Base-by-base conservation (phyloP, 495 filamentous ascomycete genomes). In the Penicillium psychrofluorescens region DNA sequence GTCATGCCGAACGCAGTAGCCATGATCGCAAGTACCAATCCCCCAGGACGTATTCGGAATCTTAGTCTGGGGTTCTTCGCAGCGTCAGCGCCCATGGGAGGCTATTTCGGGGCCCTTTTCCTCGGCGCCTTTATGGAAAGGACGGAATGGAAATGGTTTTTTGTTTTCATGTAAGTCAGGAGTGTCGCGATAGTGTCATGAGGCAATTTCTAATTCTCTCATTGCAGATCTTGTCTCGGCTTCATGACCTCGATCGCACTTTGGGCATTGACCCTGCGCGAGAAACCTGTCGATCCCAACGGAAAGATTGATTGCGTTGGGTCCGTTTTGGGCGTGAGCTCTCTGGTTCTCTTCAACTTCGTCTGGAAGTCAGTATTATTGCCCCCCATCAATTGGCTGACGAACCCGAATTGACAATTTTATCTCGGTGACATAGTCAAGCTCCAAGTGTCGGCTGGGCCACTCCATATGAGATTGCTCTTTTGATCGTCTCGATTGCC, bases 331-430 rank as follows among this genome's bases (percentile, higher is more conserved):
- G 70, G 72, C 0, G 61, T 66, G 1, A 56, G 58, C 10, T 67
- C 61, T 1, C 46, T 77, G 27, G 70, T 78, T 9, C 43, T 76
- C 2, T 78, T 78, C 59, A 79, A 73, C 49, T 68, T 77, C 51
- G 68, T 67, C 15, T 79, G 75, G 74, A 77, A 72, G 72, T 78
- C 56, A 58, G 71, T 55, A 1, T 7, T 16, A 12, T 13, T 8
- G 11, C 11, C 2, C 16, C 16, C n/a, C n/a, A 16, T 16, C 1
- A 16, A 16, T 27, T 8, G 37, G 11, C 36, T 32, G 14, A 29
- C 36, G 15, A 2, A 35, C 28, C 6, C 16, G 31, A 35, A 35
- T 37, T 22, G 15, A 39, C 29, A 37, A n/a, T n/a, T 15, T 14
- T 53, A 16, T 35, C 44, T 38, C 9, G 41, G 41, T 48, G 8